phyloP scores from a whole-genome alignment of 2,329 filamentous ascomycete species.

The Fusarium sp. region DNA sequence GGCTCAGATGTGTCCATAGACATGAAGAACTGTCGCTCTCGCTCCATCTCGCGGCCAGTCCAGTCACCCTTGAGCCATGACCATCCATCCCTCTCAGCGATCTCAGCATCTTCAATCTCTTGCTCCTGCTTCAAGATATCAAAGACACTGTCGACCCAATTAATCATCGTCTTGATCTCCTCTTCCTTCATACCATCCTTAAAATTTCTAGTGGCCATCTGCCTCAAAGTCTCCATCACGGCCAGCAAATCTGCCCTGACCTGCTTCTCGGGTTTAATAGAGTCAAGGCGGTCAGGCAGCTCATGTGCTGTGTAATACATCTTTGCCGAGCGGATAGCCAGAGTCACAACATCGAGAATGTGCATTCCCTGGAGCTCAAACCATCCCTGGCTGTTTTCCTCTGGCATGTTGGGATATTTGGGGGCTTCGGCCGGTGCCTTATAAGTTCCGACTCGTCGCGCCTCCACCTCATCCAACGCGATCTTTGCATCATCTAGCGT shows the following conservation, averaged over 20 bases:
- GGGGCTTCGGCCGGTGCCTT: constrained; percentile 44
- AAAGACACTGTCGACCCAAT: constrained; percentile 84
- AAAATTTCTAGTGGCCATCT: constrained; percentile 90
- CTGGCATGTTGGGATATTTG: constrained; percentile 54
- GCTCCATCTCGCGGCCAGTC: constrained; percentile 77
- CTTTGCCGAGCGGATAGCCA: constrained; percentile 95
- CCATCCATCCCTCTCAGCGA: constrained; percentile 77
- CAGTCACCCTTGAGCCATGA: constrained; percentile 84
- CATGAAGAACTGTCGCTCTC: constrained; percentile 83
- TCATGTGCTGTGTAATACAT: constrained; percentile 96
- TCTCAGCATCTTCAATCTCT: constrained; percentile 78
- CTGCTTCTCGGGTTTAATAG: constrained; percentile 87
- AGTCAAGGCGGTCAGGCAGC: constrained; percentile 83
- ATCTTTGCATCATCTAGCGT: constrained; percentile 76
- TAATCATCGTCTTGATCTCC: constrained; percentile 79
- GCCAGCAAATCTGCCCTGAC: constrained; percentile 85
- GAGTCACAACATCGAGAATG: constrained; percentile 89
- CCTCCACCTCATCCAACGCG: constrained; percentile 70
- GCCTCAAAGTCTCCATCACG: constrained; percentile 90
- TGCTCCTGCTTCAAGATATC: constrained; percentile 82
- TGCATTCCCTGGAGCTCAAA: constrained; percentile 92
- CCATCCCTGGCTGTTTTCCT: constrained; percentile 71
- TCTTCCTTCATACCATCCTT: constrained; percentile 81
- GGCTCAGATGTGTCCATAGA: constrained; percentile 74
- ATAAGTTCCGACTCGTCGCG: constrained; percentile 50